These are phyloP conservation scores for Gaultheria prostrata DNA, from an alignment of 148 eudicot species.

Conservation along the genomic window DNA sequence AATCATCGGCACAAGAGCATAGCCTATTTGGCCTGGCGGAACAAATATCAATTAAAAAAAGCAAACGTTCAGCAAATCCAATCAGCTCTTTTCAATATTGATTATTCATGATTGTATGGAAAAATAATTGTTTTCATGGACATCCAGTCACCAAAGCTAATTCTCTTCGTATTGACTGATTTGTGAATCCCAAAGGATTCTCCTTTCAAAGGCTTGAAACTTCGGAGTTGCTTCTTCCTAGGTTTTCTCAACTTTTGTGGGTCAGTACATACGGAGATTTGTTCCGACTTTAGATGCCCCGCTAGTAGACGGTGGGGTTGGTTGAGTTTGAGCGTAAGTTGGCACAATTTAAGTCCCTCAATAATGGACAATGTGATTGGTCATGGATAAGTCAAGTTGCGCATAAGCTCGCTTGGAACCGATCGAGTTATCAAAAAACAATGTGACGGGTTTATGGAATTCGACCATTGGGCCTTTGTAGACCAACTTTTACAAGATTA, in stretches of 20 bases:
- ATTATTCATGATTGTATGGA: not conserved
- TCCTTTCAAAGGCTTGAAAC: not conserved
- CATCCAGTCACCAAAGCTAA: not conserved
- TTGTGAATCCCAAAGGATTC: not conserved
- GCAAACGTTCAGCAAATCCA: not conserved
- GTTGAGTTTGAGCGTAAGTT: too few relatives aligned
- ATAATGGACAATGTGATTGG: not conserved
- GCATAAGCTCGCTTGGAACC: not conserved
- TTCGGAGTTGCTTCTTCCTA: not conserved
- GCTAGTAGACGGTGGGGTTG: not conserved
- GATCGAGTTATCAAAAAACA: not conserved
- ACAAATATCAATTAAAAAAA: not conserved
- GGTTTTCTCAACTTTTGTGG: not conserved
- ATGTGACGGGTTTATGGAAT: not conserved
- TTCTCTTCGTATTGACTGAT: too few relatives aligned
- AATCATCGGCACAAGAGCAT: slow-evolving; percentile 78
- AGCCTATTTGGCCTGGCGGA: slow-evolving; percentile 72
- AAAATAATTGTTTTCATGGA: not conserved
- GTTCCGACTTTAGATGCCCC: not conserved
- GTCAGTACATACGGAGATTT: not conserved
- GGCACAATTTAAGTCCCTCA: not conserved
- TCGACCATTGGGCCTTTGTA: not conserved
- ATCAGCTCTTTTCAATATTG: not conserved
- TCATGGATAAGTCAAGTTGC: not conserved
- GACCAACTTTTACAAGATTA: not conserved